These are phyloP conservation scores for Geosmithia morbida DNA, from an alignment of 2,329 filamentous ascomycete species.

Conservation along the genomic window DNA sequence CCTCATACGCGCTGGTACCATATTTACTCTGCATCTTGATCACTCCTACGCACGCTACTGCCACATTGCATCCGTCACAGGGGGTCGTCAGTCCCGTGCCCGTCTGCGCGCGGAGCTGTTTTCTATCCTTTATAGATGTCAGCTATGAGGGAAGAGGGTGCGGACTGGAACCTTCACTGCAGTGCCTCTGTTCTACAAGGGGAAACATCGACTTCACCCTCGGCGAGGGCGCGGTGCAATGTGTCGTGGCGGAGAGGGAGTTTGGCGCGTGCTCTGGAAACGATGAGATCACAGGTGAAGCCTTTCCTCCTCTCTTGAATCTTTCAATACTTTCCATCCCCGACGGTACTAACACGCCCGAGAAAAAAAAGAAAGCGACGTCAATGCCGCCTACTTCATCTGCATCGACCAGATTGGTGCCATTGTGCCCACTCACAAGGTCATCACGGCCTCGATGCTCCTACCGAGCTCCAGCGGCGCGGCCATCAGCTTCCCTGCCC, in stretches of 20 bases:
- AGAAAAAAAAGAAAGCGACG: constrained; percentile 23
- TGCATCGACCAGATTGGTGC: constrained; percentile 37
- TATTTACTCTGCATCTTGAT: constrained; percentile 2
- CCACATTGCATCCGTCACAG: background rate
- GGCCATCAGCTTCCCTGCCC: constrained; percentile 13
- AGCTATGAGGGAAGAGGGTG: constrained; percentile 41
- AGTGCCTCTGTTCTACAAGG: constrained; percentile 47
- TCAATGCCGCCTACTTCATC: constrained; percentile 40
- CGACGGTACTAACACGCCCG: constrained; percentile 4
- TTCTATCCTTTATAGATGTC: constrained; percentile 45
- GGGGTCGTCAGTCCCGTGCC: constrained; percentile 33
- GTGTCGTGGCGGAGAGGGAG: constrained; percentile 39
- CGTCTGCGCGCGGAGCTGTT: constrained; percentile 43
- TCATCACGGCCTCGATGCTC: constrained; percentile 42
- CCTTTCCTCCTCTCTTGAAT: background rate
- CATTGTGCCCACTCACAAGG: constrained; percentile 39
- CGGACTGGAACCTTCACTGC: constrained; percentile 32
- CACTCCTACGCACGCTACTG: background rate
- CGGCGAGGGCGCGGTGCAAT: constrained; percentile 58
- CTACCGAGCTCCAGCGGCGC: constrained; percentile 13
- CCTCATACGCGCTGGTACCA: constrained; percentile 12
- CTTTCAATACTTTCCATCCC: too few relatives aligned
- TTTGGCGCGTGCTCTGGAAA: constrained; percentile 34
- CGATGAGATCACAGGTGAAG: constrained; percentile 19
- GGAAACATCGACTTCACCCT: constrained; percentile 51